Evolutionary conservation across 2,329 filamentous ascomycete species (phyloP), one percentile per base, ranked within the genome.

Genomic region (Colletotrichum sp.): DNA sequence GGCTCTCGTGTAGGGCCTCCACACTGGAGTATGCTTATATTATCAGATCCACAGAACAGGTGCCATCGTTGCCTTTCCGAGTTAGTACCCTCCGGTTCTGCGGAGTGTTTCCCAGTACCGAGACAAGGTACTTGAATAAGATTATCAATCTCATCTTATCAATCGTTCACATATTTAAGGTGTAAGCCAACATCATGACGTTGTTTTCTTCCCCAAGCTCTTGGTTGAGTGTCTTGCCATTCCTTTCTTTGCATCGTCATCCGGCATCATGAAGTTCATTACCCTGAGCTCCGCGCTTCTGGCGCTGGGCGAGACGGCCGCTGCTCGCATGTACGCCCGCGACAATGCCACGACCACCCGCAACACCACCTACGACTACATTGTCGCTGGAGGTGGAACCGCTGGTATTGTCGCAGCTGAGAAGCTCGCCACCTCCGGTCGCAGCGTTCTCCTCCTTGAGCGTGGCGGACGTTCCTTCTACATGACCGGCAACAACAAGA

Each of bases 381-480:
- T 79, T 28, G 72, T 78, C 25, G 71, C 72, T 5, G 78, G 77
- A 15, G 75, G 66, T 25, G 73, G 79, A 8, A 78, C 77, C 28
- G 75, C 76, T 10, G 76, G 74, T n/a, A 71, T 77, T 22, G 71
- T 76, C 5, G 56, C 70, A 16, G 76, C 74, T 12, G 70, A 77
- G 25, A 76, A 76, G 10, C 71, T 74, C 32, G 70, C 71, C 28
- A 75, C 76, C n/a, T 77, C 77, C 25, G 78, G 78, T 1, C 75
- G 70, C 48, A 77, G 72, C 13, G 75, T 79, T 1, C 76, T 76
- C n/a, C 64, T 79, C 2, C 25, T 75, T 28, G 77, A 75, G 61
- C 71, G 71, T 8, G 74, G 74, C 18, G 71, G 67, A 13, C 61
- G 70, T 6, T 75, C 77, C 13, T 66, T 77, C 27, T 77, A 77